Base-by-base conservation (phyloP, 1,284 basidiomycete genomes). In the Cryptococcus sp. region DNA sequence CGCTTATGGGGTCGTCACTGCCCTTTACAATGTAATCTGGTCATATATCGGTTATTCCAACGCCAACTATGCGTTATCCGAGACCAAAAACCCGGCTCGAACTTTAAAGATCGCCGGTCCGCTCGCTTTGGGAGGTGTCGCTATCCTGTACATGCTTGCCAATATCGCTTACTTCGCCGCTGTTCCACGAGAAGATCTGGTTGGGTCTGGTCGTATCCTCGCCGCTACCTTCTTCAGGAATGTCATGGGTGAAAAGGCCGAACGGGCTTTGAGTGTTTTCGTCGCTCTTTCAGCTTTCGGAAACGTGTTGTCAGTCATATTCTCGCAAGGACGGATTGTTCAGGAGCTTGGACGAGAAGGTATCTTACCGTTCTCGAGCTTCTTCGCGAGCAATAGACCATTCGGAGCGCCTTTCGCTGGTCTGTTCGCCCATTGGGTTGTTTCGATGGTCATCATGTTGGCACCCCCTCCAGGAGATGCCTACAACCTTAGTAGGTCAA, bases 361-460 rank as follows among this genome's bases (percentile, higher is more conserved):
- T 13, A 53, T 75, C 28, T 58, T 74, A n/a, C 73, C 73, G 11
- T 73, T 63, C 50, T 57, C 68, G 32, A 57, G 63, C 41, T 61
- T 74, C 57, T 68, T 67, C 61, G 64, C 60, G 7, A 56, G 50
- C 45, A 68, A 65, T 46, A 44, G 56, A 34, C 71, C 72, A 7
- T 72, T 74, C 54, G 67, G 67, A 40, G 66, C 70, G 18, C 72
- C 62, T 11, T 57, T 78, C 16, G 79, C 74, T 0, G 77, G 79
- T 5, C 69, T 80, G 43, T 60, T 77, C 11, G 63, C 80, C 34
- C 79, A 80, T 56, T 82, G 76, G 70, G 45, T 74, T 16, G 61
- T 82, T 11, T 79, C 80, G 0, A 65, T 78, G n/a, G 75, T 82
- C 56, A 77, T 83, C 45, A 79, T 84, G 58, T 64, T 82, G 22